Conservation (phyloP, 2,329 filamentous ascomycete genomes). For the Hypoxylon sp. region DNA sequence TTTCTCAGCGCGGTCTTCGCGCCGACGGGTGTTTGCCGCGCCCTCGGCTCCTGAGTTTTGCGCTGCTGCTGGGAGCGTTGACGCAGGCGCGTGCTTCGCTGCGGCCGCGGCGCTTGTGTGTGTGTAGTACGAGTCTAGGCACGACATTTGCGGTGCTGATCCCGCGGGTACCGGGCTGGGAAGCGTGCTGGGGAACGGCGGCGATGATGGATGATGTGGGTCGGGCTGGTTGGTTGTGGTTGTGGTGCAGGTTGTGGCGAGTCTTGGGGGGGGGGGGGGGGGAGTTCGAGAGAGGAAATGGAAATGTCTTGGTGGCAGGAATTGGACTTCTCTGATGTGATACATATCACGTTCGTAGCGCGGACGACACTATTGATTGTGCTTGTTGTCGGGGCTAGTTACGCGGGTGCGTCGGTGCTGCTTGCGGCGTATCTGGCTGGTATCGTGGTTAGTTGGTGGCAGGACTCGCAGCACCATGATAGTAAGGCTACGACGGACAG, state of each 20-base stretch:
- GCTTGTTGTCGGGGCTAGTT: conserved; percentile 63
- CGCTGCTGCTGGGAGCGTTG: conserved; percentile 61
- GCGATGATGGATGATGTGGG: conserved; percentile 85
- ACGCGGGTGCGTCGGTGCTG: conserved; percentile 71
- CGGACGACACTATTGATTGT: conserved; percentile 64
- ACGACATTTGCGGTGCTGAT: conserved; percentile 67
- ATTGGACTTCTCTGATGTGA: conserved; percentile 45
- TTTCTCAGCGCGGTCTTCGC: conserved; percentile 72
- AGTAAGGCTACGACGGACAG: background rate
- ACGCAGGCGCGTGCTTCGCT: conserved; percentile 61
- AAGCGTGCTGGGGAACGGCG: conserved; percentile 75
- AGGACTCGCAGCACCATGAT: conserved; percentile 47
- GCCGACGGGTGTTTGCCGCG: too few species aligned
- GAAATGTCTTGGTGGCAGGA: background rate
- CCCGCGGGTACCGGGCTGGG: conserved; percentile 61
- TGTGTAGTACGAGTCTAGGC: conserved; percentile 52
- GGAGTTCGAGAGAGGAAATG: background rate
- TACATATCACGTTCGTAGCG: conserved; percentile 56
- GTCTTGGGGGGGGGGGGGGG: conserved; percentile 58
- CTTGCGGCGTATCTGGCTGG: conserved; percentile 74
- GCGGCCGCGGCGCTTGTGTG: conserved; percentile 51
- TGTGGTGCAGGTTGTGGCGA: conserved; percentile 80
- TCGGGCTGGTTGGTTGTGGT: conserved; percentile 80
- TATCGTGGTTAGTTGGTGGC: conserved; percentile 70
- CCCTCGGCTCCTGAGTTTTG: conserved; percentile 76